Evolutionary conservation across 2,329 filamentous ascomycete genomes (phyloP).

Genomic region (Massarina eburnea): DNA sequence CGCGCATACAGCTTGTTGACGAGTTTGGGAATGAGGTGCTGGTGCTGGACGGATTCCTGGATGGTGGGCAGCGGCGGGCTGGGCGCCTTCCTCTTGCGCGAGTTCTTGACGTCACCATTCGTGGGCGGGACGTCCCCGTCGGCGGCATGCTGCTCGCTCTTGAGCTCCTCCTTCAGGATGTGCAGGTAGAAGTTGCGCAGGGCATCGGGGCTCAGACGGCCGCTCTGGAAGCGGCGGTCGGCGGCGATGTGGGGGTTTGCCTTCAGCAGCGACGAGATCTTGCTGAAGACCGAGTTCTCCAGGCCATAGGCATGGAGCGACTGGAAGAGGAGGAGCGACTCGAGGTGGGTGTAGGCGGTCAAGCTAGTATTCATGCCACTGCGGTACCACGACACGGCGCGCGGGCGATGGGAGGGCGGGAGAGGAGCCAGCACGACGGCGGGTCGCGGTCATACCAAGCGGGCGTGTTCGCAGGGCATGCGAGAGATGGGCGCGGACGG

Average conservation of each 20-base stretch:
- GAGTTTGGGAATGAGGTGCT: constrained; percentile 68
- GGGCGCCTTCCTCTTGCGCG: constrained; percentile 73
- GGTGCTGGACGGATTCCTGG: constrained; percentile 66
- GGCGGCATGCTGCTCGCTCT: constrained; percentile 50
- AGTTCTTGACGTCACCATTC: constrained; percentile 44
- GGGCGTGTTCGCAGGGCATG: constrained; percentile 23
- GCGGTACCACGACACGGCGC: constrained; percentile 23
- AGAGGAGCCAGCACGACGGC: constrained; percentile 42
- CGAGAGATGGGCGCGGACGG: constrained; percentile 11
- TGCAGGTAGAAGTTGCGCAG: constrained; percentile 77
- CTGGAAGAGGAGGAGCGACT: constrained; percentile 84
- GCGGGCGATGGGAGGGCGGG: constrained; percentile 31
- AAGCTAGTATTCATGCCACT: constrained; percentile 60
- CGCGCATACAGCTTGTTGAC: constrained; percentile 73
- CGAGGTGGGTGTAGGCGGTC: constrained; percentile 77
- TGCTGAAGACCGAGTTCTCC: constrained; percentile 65
- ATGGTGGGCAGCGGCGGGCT: constrained; percentile 65
- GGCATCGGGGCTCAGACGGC: constrained; percentile 74
- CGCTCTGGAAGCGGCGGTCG: constrained; percentile 70
- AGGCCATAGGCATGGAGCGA: constrained; percentile 70
- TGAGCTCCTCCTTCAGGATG: constrained; percentile 73
- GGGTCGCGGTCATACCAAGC: constrained; percentile 22
- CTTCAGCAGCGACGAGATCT: constrained; percentile 73
- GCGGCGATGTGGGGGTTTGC: constrained; percentile 72
- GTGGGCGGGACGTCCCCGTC: constrained; percentile 44